Conservation (phyloP, 495 filamentous ascomycete species). For the Penicillium nucicola region DNA sequence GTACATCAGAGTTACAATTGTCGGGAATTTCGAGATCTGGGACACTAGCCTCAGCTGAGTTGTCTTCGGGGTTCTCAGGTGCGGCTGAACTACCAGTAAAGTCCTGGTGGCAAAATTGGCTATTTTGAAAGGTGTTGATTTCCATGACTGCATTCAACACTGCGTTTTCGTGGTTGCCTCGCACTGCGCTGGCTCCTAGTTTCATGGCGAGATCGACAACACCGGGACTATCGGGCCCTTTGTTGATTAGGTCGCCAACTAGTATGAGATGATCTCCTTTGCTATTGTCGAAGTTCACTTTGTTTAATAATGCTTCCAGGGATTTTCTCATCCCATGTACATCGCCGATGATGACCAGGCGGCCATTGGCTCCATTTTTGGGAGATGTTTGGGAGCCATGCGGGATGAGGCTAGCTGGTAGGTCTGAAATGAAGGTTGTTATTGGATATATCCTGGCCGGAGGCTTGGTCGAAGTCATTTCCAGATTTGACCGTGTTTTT, state of each 20-base stretch:
- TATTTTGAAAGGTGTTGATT: too few relatives aligned
- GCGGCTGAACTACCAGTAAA: background rate
- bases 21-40: background rate
- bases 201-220: constrained; percentile 23
- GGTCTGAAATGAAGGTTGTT: constrained; percentile 18
- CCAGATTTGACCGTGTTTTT: background rate
- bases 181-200: constrained; percentile 65
- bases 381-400: constrained; percentile 3
- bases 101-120: too few relatives aligned
- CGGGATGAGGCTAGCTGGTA: constrained; percentile 8
- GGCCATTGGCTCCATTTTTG: constrained; percentile 6
- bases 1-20: background rate
- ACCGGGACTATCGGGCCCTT: constrained; percentile 19
- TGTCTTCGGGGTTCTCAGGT: background rate
- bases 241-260: constrained; percentile 16
- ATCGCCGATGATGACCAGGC: constrained; percentile 19
- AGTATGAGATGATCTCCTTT: constrained; percentile 17
- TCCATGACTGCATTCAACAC: constrained; percentile 45
- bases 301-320: constrained; percentile 13
- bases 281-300: constrained; percentile 12
- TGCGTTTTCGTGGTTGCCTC: constrained; percentile 85
- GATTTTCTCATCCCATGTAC: constrained; percentile 23
- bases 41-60: background rate
- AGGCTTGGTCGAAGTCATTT: background rate
- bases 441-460: constrained; percentile 17